Evolutionary conservation across 2,329 filamentous ascomycete species (phyloP), one percentile per base, ranked within the genome.

Genomic region (Allantophomopsis cytisporea): DNA sequence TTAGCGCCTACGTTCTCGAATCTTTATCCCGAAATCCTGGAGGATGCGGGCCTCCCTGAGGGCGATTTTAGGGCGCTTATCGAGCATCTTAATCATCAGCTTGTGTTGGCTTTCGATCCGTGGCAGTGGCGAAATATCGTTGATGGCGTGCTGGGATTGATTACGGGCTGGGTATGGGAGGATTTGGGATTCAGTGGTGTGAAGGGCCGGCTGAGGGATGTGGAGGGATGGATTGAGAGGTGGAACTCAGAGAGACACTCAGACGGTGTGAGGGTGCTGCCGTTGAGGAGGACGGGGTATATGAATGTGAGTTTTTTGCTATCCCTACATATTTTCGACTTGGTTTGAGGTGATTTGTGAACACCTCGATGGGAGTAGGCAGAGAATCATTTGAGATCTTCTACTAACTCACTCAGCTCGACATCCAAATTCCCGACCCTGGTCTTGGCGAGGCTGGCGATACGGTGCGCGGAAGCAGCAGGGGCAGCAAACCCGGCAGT

Each of bases 111-210:
- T 0, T 95, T 94, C 57, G 76, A 82, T 52, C 89, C 91, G 0
- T 88, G 79, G 56, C 76, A 70, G 40, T 62, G 73, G 50, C 69
- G 84, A 38, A 94, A 93, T 49, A 76, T 88, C 52, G 47, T 94
- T 1, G 91, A 98, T 58, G 74, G 76, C 11, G 57, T 85, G 10
- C 56, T 96, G 49, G 87, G 89, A 2, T 66, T 93, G 4, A 60
- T 87, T 28, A 96, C 91, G 0, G 84, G 89, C 16, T 98, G 88
- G 84, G 53, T 96, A 28, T 96, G 87, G 86, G 91, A 98, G 43
- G 89, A 96, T 55, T 52, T 89, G 16, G 87, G 89, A 2, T 61
- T 85, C 30, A 83, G 83, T 3, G 76, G 71, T 7, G 72, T 82
- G 43, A 96, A 96, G 63, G 64, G 68, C 16, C 71, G 79, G 40